Base-by-base conservation (phyloP, 2,329 filamentous ascomycete genomes). In the Gnomoniopsis smithogilvyi region DNA sequence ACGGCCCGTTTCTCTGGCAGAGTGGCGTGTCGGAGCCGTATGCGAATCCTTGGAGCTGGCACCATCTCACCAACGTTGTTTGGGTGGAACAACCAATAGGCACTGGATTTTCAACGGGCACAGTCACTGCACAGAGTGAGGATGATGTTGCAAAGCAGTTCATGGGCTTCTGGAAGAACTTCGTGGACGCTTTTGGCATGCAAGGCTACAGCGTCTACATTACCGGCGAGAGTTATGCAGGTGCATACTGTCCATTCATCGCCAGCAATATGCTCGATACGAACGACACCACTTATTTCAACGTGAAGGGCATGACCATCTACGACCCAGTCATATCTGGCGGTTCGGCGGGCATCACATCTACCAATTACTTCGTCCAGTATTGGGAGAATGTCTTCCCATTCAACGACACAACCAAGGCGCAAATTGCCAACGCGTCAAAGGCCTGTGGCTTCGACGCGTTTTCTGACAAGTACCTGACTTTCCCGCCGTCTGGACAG, bases 151-250 rank as follows among this genome's bases (percentile, higher is more conserved):
- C 87, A 0, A 72, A 75, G 19, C 81, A 92, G 60, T 90, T 92
- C 68, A 76, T 89, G 11, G 87, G 87, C 50, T 92, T 91, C 73
- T 91, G 85, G 78, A 84, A 86, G 72, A 89, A 90, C 72, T 91
- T 90, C 63, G 74, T 90, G 51, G 77, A 88, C 21, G 84, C 84
- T 0, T 91, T 90, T 64, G 76, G 73, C 12, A 76, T 89, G 65
- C 78, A 87, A 19, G 78, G 80, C 17, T 82, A 80, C 61, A 88
- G 87, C 60, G 79, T 90, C 10, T 92, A 87, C 69, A 80, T 92
- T 57, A 81, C 86, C 0, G 89, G 88, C 14, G 88, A 89, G 68
- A 57, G 54, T 11, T 60, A 60, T 24, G 58, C 58, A 1, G 87
- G 88, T 8, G 73, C 75, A 63, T 86, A 84, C 62, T 81, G 87